Conservation (phyloP, 192 early-diverging fungal genomes). For the Podila epigama region DNA sequence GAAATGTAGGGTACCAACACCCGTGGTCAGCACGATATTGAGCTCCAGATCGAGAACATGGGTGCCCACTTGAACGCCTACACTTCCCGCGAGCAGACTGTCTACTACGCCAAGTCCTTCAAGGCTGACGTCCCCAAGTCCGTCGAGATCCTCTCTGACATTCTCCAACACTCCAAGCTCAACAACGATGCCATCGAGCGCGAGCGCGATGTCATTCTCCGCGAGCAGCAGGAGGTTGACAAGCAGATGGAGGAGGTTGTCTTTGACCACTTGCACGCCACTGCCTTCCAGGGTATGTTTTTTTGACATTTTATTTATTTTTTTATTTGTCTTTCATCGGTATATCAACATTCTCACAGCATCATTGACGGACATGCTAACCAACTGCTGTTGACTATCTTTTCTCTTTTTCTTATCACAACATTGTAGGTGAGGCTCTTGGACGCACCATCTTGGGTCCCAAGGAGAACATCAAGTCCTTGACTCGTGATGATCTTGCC, state of each 20-base stretch:
- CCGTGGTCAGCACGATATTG: conserved; percentile 89
- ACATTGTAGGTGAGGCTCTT: conserved; percentile 64
- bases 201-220: conserved; percentile 96
- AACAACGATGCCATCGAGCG: conserved; percentile 88
- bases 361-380: too few species aligned
- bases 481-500: conserved; percentile 84
- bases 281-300: conserved; percentile 80
- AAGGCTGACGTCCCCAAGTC: conserved; percentile 84
- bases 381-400: too few species aligned
- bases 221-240: conserved; percentile 92
- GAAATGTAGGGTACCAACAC: conserved; percentile 77
- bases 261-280: conserved; percentile 97
- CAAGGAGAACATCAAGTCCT: conserved; percentile 90
- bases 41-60: conserved; percentile 98
- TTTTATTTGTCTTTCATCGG: not conserved
- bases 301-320: not conserved
- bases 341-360: too few species aligned
- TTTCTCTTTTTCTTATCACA: not conserved
- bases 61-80: conserved; percentile 98
- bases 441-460: conserved; percentile 96
- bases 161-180: conserved; percentile 91
- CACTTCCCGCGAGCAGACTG: conserved; percentile 98
- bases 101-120: conserved; percentile 97
- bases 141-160: conserved; percentile 96
- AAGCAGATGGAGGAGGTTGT: conserved; percentile 99